Percentiles rank a stretch among this genome's conserved stretches.
These are phyloP conservation scores for Rhazya stricta DNA, from an alignment of 257 asterid species.

Conservation along the genomic window DNA sequence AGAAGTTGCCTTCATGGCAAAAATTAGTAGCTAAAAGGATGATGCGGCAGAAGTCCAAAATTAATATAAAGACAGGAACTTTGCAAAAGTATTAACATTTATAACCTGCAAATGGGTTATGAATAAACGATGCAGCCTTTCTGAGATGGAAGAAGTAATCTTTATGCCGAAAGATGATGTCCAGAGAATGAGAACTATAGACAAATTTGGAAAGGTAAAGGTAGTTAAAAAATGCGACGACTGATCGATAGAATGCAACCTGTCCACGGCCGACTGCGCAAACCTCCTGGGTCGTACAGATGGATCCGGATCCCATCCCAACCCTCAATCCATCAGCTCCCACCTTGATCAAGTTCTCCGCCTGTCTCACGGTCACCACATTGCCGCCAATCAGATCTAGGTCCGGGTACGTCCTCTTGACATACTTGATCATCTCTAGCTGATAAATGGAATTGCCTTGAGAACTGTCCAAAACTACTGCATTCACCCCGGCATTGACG, in stretches of 20 bases:
- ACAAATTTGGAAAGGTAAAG: background rate
- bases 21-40: background rate
- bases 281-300: slow-evolving; percentile 91
- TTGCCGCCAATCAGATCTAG: slow-evolving; percentile 85
- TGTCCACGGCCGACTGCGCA: slow-evolving; percentile 96
- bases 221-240: background rate
- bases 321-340: slow-evolving; percentile 91
- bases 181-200: background rate
- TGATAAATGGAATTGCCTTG: slow-evolving; percentile 85
- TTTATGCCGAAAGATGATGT: background rate
- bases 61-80: background rate
- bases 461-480: slow-evolving; percentile 74
- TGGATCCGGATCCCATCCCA: slow-evolving; percentile 96
- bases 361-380: slow-evolving; percentile 72
- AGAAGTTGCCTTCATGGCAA: background rate
- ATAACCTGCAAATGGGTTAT: background rate
- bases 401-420: slow-evolving; percentile 57
- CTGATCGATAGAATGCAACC: slow-evolving; percentile 28
- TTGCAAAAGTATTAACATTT: background rate
- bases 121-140: background rate
- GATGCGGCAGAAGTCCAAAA: background rate
- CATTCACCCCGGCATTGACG: slow-evolving; percentile 77
- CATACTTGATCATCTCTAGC: slow-evolving; percentile 76
- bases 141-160: background rate
- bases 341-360: slow-evolving; percentile 76